These are phyloP conservation scores for Tieghemostelium lacteum DNA, from an alignment of 78 protist genomes.

Conservation along the genomic window DNA sequence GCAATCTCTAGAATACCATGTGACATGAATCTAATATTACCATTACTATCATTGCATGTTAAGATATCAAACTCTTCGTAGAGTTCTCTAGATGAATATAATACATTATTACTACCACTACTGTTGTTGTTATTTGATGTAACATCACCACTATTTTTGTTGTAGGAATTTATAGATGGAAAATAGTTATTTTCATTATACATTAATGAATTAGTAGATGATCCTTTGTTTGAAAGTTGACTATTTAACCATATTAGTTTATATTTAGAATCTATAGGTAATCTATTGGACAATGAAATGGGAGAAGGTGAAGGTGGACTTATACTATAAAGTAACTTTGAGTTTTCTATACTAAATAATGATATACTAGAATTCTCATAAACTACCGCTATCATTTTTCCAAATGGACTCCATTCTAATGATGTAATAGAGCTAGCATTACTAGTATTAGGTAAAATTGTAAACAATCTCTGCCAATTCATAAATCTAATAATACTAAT, in stretches of 20 bases:
- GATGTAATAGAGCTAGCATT: conserved; percentile 1
- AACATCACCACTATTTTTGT: too few relatives aligned
- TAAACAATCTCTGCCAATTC: conserved; percentile 47
- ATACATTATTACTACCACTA: neutral
- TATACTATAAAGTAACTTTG: too few relatives aligned
- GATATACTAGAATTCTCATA: conserved; percentile 12
- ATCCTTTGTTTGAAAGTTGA: too few relatives aligned
- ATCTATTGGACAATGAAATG: too few relatives aligned
- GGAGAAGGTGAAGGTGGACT: too few relatives aligned
- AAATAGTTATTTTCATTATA: neutral
- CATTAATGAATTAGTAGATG: too few relatives aligned
- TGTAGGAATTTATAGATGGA: neutral
- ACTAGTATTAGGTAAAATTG: conserved; percentile 1
- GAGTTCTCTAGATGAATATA: neutral
- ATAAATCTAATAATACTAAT: conserved; percentile 29
- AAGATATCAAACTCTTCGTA: conserved; percentile 6
- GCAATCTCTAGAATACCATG: conserved; percentile 12
- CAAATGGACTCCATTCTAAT: conserved; percentile 64
- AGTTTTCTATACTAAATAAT: conserved; percentile 34
- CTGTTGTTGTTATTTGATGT: too few relatives aligned
- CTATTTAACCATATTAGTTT: too few relatives aligned
- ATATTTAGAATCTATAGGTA: too few relatives aligned
- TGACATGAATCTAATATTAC: conserved; percentile 1
- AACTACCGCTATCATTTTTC: conserved; percentile 38
- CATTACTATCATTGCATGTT: conserved; percentile 2